phyloP scores from a whole-genome alignment of 768 basidiomycete genomes.

The Lactarius deliciosus region DNA sequence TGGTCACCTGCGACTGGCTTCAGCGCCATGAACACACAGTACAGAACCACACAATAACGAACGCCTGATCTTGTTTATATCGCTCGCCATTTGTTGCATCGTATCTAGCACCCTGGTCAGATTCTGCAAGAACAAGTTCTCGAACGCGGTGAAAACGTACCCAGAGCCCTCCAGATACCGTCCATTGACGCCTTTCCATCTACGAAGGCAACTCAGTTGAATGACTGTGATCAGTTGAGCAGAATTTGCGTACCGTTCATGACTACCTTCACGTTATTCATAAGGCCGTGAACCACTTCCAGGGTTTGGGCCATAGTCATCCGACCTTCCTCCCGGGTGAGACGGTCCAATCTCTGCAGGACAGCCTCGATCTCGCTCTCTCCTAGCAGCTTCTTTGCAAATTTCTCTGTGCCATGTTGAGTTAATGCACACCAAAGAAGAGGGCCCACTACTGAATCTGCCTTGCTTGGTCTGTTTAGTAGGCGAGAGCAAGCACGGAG shows the following conservation, averaged over 20 bases:
- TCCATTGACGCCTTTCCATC: neutral
- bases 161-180: neutral
- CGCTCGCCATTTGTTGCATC: too few relatives aligned
- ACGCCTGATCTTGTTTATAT: neutral
- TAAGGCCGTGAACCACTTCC: neutral
- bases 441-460: neutral
- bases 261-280: too few relatives aligned
- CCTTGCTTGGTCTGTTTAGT: neutral
- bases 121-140: neutral
- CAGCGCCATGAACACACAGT: neutral
- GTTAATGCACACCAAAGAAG: neutral
- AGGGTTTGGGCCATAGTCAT: neutral
- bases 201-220: neutral
- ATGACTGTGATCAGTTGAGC: neutral
- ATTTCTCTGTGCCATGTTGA: neutral
- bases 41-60: too few relatives aligned
- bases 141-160: neutral
- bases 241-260: neutral
- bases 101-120: neutral
- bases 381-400: neutral
- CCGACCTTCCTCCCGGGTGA: neutral
- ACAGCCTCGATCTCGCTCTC: slow-evolving; percentile 4
- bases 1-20: neutral
- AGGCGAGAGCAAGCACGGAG: neutral
- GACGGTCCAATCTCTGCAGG: neutral